Evolutionary conservation across 495 filamentous ascomycete species (phyloP).

Genomic region (Penicillium egyptiacum): DNA sequence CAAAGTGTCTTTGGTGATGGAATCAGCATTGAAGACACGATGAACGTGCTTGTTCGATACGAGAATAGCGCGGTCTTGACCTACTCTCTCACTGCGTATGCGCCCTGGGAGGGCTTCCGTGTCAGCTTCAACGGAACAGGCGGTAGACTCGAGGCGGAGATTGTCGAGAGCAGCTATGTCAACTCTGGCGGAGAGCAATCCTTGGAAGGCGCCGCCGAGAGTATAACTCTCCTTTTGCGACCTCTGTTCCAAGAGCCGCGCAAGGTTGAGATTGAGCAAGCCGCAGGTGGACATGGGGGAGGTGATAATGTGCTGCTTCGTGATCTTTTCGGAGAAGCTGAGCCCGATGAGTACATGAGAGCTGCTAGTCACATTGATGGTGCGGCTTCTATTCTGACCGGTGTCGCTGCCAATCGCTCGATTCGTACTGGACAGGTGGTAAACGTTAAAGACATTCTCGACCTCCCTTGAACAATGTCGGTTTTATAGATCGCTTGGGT

Average conservation of each 20-base stretch:
- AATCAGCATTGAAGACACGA: constrained; percentile 60
- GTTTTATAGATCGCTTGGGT: neutral
- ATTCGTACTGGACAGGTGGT: constrained; percentile 49
- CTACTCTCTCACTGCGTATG: constrained; percentile 34
- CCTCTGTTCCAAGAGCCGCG: constrained; percentile 33
- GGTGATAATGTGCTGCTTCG: constrained; percentile 33
- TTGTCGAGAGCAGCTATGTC: constrained; percentile 37
- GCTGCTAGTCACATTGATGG: constrained; percentile 52
- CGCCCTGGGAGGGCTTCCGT: constrained; percentile 38
- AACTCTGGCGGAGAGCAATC: constrained; percentile 36
- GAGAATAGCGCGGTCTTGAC: constrained; percentile 33
- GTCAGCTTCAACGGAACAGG: constrained; percentile 35
- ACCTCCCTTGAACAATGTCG: neutral
- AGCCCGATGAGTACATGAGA: constrained; percentile 23
- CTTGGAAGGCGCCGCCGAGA: constrained; percentile 36
- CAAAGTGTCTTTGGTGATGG: constrained; percentile 60
- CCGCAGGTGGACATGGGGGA: constrained; percentile 34
- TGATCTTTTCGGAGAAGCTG: constrained; percentile 31
- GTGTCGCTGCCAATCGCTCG: constrained; percentile 57
- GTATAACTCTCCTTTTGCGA: constrained; percentile 47
- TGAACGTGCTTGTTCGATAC: constrained; percentile 58
- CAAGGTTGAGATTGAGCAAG: constrained; percentile 27
- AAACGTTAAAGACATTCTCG: constrained; percentile 1
- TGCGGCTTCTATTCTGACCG: constrained; percentile 55
- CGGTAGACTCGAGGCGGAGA: constrained; percentile 35